These are phyloP conservation scores for Amaranthus cruentus DNA, from an alignment of 148 eudicot species.

Conservation along the genomic window DNA sequence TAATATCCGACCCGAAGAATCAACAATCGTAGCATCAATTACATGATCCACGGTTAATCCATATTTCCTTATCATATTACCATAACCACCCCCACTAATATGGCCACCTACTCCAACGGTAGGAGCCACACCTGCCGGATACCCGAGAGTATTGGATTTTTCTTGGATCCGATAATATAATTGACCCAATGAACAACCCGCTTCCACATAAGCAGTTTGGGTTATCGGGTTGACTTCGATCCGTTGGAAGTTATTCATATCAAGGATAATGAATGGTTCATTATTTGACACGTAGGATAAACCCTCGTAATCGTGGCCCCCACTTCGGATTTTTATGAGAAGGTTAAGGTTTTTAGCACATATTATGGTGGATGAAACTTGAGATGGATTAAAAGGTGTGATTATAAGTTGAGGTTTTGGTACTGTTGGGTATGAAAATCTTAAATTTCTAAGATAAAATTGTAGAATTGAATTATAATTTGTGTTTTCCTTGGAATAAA, in stretches of 20 bases:
- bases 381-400: background rate
- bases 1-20: slow-evolving; percentile 20
- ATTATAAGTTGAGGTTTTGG: slow-evolving; percentile 6
- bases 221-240: slow-evolving; percentile 8
- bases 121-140: slow-evolving; percentile 32
- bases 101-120: slow-evolving; percentile 40
- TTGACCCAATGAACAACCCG: slow-evolving; percentile 19
- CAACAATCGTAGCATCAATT: slow-evolving; percentile 31
- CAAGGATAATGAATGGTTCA: slow-evolving; percentile 13
- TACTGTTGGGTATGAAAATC: slow-evolving; percentile 1
- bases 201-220: slow-evolving; percentile 17
- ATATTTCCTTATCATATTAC: slow-evolving; percentile 26
- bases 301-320: slow-evolving; percentile 27
- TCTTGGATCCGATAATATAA: slow-evolving; percentile 17
- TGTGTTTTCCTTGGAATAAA: too few relatives aligned
- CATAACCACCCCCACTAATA: slow-evolving; percentile 34
- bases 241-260: slow-evolving; percentile 9
- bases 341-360: slow-evolving; percentile 18
- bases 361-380: slow-evolving; percentile 7
- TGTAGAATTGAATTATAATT: background rate
- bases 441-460: background rate
- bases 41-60: slow-evolving; percentile 37
- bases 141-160: slow-evolving; percentile 3
- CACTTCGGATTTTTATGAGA: slow-evolving; percentile 23
- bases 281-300: slow-evolving; percentile 9